Evolutionary conservation across 1,284 basidiomycete species (phyloP), one percentile per base, ranked within the genome.

Genomic region (Coniferiporia sulphurascens): DNA sequence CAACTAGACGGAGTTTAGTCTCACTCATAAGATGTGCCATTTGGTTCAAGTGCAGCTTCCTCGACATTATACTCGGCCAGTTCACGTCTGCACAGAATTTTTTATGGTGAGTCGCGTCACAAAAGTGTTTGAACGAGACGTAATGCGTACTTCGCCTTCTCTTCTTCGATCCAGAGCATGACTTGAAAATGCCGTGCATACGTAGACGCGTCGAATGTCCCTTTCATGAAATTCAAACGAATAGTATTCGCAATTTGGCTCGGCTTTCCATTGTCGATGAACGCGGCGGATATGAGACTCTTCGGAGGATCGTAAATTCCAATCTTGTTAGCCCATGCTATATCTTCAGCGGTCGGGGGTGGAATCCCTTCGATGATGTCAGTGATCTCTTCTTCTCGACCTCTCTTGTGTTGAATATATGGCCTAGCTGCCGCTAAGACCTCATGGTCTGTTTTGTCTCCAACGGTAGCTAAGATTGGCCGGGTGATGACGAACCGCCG

Each of bases 81-180:
- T 59, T 83, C 79, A 48, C 69, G 73, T 55, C 78, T 80, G 19
- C 15, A 46, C 35, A 17, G 51, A 35, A 22, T 15, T 8, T 17
- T 12, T 52, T 22, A 51, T 55, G 41, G 19, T 46, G 43, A 43
- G 52, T 41, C 51, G 49, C 17, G 6, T 35, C 54, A 36, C 13
- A 35, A 56, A 58, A 52, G 46, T 27, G 27, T 41, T 15, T 15
- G 15, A 15, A 4, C 21, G 46, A 35, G 15, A 48, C 21, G 15
- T 54, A 54, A 43, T 38, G 70, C 72, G 45, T 53, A 77, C 80
- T 70, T 74, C 64, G 72, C 72, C 56, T 76, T 74, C 50, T 76
- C 74, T 56, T 81, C 80, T 62, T 82, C 80, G 19, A 80, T 67
- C 67, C 73, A 75, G 1, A 82, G 60, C 56, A 80, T 60, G 7